Percentiles rank a stretch among this genome's conserved stretches.
phyloP scores from a whole-genome alignment of 495 filamentous ascomycete species.

The Penicillium tannophilum region DNA sequence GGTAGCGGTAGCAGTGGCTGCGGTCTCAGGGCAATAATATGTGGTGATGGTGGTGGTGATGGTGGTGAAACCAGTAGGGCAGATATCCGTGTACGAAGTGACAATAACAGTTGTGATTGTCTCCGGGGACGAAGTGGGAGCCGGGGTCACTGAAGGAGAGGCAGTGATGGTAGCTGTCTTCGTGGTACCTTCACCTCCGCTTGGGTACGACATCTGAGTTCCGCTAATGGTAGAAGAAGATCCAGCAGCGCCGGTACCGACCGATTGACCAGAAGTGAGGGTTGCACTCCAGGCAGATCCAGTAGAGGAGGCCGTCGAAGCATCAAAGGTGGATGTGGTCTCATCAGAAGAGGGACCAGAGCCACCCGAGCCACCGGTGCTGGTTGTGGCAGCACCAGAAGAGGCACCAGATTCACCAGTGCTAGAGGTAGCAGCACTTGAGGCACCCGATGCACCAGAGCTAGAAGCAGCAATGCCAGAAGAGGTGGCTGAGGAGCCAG shows the following conservation, averaged over 20 bases:
- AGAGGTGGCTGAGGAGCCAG: neutral
- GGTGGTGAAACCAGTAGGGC: conserved; percentile 49
- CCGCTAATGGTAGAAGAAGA: conserved; percentile 7
- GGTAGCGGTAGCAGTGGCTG: conserved; percentile 19
- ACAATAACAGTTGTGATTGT: conserved; percentile 43
- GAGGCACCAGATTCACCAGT: too few relatives aligned
- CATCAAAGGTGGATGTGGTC: too few relatives aligned
- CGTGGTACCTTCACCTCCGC: conserved; percentile 8
- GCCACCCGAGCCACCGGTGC: too few relatives aligned
- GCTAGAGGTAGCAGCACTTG: too few relatives aligned
- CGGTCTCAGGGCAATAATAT: conserved; percentile 40
- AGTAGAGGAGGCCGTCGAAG: neutral
- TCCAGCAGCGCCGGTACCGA: conserved; percentile 2
- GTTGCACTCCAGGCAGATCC: neutral
- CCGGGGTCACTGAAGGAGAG: conserved; percentile 44
- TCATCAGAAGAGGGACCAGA: too few relatives aligned
- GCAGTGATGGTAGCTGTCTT: conserved; percentile 36
- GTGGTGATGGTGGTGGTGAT: conserved; percentile 45
- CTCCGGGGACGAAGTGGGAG: conserved; percentile 32
- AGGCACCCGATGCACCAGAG: neutral
- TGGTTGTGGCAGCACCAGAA: too few relatives aligned
- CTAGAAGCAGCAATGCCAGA: neutral
- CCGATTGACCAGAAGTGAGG: neutral
- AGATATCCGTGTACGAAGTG: conserved; percentile 47
- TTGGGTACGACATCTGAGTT: conserved; percentile 2